phyloP scores from a whole-genome alignment of 768 basidiomycete species.

The Holtermannia corniformis region DNA sequence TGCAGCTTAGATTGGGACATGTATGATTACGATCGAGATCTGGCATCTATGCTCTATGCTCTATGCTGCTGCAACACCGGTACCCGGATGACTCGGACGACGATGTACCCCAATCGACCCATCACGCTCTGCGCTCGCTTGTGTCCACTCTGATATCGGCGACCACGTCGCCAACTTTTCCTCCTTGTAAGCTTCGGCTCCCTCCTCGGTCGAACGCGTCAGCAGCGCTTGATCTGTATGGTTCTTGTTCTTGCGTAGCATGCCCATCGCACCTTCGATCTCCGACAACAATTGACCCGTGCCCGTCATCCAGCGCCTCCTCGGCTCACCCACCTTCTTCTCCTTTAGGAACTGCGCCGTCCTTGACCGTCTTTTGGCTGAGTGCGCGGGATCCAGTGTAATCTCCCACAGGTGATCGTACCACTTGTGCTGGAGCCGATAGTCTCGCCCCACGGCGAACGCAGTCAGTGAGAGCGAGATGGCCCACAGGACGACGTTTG shows the following conservation, averaged over 20 bases:
- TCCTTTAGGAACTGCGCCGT: neutral
- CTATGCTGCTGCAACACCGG: no score
- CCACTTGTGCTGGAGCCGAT: neutral
- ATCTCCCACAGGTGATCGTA: neutral
- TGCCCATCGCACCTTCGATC: neutral
- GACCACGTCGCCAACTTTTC: no score
- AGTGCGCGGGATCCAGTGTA: neutral
- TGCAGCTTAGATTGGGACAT: no score
- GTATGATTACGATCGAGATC: no score
- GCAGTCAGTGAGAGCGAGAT: neutral
- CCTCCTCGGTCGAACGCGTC: no score
- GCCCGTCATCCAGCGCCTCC: neutral
- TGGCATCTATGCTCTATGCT: no score
- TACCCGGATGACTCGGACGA: no score
- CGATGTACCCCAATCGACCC: no score
- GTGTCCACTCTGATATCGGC: no score
- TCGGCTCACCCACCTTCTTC: neutral
- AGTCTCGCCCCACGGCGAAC: neutral
- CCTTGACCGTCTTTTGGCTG: neutral
- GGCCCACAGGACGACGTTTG: neutral
- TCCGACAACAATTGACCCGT: neutral
- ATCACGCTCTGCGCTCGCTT: no score
- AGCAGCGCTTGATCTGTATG: no score
- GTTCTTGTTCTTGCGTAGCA: neutral
- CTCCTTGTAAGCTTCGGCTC: no score